phyloP scores from a whole-genome alignment of 108 stramenopile genomes.

The Cylindrotheca closterium region DNA sequence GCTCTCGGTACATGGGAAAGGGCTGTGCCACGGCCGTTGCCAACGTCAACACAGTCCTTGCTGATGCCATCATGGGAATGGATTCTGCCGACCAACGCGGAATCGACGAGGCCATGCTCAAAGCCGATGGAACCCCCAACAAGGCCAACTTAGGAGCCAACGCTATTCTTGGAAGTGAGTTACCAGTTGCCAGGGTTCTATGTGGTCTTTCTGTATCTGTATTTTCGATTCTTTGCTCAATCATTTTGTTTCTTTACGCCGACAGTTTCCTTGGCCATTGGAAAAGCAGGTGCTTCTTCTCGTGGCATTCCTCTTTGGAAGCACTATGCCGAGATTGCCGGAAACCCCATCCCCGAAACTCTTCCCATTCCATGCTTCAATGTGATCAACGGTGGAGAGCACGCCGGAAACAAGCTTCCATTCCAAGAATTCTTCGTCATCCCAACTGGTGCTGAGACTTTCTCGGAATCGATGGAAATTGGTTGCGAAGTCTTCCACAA shows the following conservation, averaged over 20 bases:
- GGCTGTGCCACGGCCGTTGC: constrained; percentile 91
- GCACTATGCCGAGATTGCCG: constrained; percentile 98
- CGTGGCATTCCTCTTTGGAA: constrained; percentile 97
- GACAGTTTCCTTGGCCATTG: constrained; percentile 92
- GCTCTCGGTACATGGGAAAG: constrained; percentile 97
- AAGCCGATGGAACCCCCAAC: constrained; percentile 93
- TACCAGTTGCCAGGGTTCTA: background rate
- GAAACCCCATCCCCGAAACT: constrained; percentile 90
- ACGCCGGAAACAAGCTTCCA: constrained; percentile 98
- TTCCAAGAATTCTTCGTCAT: constrained; percentile 99
- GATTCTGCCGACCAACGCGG: constrained; percentile 92
- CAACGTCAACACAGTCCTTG: constrained; percentile 95
- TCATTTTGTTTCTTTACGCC: background rate
- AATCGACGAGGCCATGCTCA: constrained; percentile 93
- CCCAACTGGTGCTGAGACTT: constrained; percentile 94
- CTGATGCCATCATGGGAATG: constrained; percentile 89
- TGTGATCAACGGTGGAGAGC: constrained; percentile 99
- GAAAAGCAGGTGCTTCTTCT: constrained; percentile 97
- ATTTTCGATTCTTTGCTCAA: constrained; percentile 8
- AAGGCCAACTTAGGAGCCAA: constrained; percentile 98
- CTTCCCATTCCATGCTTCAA: constrained; percentile 99
- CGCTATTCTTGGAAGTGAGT: constrained; percentile 97
- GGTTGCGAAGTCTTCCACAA: constrained; percentile 99
- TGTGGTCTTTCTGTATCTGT: constrained; percentile 1
- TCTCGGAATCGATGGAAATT: constrained; percentile 96